Evolutionary conservation across 148 eudicot genomes (phyloP), one percentile per base, ranked within the genome.

Genomic region (Fallopia convolvulus): DNA sequence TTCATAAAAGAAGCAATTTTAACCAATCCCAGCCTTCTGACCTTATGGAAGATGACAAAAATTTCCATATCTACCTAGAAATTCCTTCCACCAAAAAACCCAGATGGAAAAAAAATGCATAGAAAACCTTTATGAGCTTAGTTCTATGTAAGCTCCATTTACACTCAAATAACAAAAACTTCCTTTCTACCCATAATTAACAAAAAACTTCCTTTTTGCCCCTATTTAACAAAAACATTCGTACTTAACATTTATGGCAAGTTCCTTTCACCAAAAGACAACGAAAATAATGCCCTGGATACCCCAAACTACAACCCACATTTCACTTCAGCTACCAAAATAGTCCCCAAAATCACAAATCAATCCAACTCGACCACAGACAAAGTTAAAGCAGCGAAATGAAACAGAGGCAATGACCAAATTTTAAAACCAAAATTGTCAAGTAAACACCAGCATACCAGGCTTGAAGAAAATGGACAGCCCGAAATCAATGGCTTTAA

Each of bases 401-500:
- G 72, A 36, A 15, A 68, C 2, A 39, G 72, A 74, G 40, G 17
- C 55, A 20, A 72, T 72, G 53, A 12, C 11, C 53, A 2, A 39
- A 46, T n/a, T 72, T 63, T 30, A 13, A 26, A 30, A 32, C 65
- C 36, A 32, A 4, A 63, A 63, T 30, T 63, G 70, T 26, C 14
- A 32, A 2, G 72, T 66, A 33, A 33, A 5, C 20, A 36, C 5
- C 72, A 66, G 9, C 72, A 68, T 76, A 94, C 98, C 97, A 78
- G 91, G 93, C 85, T 92, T 88, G 75, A 94, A 94, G 88, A 94
- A 94, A n/a, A 94, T 91, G 8, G 99, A 94, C 77, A 94, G 80
- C 13, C 99, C 97, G 63, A 94, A 94, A 89, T 94, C 99, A 74
- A 94, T 94, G n/a, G 97, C 99, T 76, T 90, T 91, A 48, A 94